These are phyloP conservation scores for Brassica juncea DNA, from an alignment of 345 rosid species.

Conservation along the genomic window DNA sequence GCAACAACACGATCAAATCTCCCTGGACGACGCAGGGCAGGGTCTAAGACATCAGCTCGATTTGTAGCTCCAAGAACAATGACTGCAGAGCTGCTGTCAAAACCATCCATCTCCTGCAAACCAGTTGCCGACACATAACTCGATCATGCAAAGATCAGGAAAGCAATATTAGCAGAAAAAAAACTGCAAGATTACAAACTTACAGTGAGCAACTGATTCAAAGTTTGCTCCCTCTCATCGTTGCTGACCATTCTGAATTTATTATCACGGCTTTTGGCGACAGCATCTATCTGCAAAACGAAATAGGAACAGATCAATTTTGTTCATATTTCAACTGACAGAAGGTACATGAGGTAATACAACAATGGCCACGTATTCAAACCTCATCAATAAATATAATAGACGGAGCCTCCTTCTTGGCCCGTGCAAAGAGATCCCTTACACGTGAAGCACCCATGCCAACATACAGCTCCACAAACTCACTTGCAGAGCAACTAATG, in stretches of 20 bases:
- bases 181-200: slow-evolving; percentile 27
- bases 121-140: slow-evolving; percentile 38
- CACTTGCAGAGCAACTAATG: slow-evolving; percentile 96
- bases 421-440: slow-evolving; percentile 91
- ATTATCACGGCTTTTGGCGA: slow-evolving; percentile 96
- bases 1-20: slow-evolving; percentile 95
- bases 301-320: not conserved
- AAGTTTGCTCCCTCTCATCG: slow-evolving; percentile 97
- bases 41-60: slow-evolving; percentile 94
- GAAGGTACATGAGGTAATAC: no score
- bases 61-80: slow-evolving; percentile 98
- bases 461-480: slow-evolving; percentile 90
- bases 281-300: slow-evolving; percentile 83
- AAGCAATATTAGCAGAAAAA: slow-evolving; percentile 2
- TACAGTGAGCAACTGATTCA: slow-evolving; percentile 96
- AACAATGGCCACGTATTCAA: slow-evolving; percentile 7
- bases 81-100: slow-evolving; percentile 91
- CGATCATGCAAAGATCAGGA: not conserved
- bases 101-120: slow-evolving; percentile 98
- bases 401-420: slow-evolving; percentile 97
- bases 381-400: slow-evolving; percentile 97
- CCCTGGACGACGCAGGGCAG: slow-evolving; percentile 95
- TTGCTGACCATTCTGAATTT: slow-evolving; percentile 82
- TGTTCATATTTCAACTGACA: not conserved
- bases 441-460: slow-evolving; percentile 99